Conservation (phyloP, 306 rosid species). For the Cucumis cinereus region DNA sequence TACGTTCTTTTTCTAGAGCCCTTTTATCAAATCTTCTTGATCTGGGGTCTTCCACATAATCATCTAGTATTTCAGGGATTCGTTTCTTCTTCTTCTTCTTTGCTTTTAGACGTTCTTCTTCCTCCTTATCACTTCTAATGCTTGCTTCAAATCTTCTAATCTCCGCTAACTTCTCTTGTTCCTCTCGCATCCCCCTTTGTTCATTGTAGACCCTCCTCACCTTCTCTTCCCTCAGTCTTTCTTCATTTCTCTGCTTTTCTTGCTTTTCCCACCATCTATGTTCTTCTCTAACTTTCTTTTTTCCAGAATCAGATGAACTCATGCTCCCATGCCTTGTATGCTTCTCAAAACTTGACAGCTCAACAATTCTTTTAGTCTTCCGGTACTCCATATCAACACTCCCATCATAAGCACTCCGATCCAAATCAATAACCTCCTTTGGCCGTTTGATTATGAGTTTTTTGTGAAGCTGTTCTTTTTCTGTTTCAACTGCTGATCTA, state of each 20-base stretch:
- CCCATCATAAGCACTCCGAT: conserved; percentile 55
- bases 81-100: conserved; percentile 56
- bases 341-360: conserved; percentile 57
- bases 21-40: conserved; percentile 59
- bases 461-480: conserved; percentile 59
- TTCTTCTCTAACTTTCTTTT: conserved; percentile 47
- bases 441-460: conserved; percentile 65
- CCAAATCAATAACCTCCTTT: conserved; percentile 59
- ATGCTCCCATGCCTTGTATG: conserved; percentile 40
- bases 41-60: conserved; percentile 54
- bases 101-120: conserved; percentile 76
- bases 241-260: conserved; percentile 55
- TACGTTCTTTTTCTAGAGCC: conserved; percentile 54
- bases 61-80: conserved; percentile 43
- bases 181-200: conserved; percentile 52
- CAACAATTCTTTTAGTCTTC: conserved; percentile 86
- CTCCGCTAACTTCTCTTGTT: conserved; percentile 55
- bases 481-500: conserved; percentile 35
- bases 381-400: conserved; percentile 40
- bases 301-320: conserved; percentile 30
- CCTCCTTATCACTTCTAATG: conserved; percentile 80
- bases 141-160: conserved; percentile 55
- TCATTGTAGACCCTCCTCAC: conserved; percentile 47
- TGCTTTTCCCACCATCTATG: conserved; percentile 68
- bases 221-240: conserved; percentile 45